Base-by-base conservation (phyloP, 345 rosid genomes). In the Sisymbrium irio region DNA sequence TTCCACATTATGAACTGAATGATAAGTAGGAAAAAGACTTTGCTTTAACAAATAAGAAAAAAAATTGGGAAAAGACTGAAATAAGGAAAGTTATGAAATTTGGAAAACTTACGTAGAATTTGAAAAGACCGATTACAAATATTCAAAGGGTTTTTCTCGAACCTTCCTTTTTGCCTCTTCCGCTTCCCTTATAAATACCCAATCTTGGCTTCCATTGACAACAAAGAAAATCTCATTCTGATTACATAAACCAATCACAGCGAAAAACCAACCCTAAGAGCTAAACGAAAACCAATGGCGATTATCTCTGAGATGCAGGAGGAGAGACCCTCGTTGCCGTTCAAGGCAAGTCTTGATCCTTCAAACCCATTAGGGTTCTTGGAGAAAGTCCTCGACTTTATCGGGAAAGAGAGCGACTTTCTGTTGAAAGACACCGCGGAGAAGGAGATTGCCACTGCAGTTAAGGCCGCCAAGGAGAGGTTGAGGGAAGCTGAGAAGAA, bases 351-450 rank as follows among this genome's bases (percentile, higher is more conserved):
- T 18, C 78, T 91, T 36, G 93, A 94, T 84, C 82, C 87, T 15
- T 67, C 81, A 63, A 79, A 81, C 68, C 96, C 98, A 28, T 40
- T 85, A 41, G 88, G 75, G 74, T 82, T 94, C 62, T 65, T 94
- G 73, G 85, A 85, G 83, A 79, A 74, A 33, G 85, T 81, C 42
- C 68, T 94, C 15, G 93, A 89, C n/a, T 91, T 94, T 62, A 13
- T 91, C 1, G 95, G 75, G 14, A 80, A 80, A 57, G 89, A 88
- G 82, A 88, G 82, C 75, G 82, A 86, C 75, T 88, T 88, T 69
- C 79, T 94, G n/a, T 67, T 27, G 64, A 81, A 78, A 60, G 89
- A 82, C 60, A 50, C 88, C 25, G 88, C 86, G 11, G 97, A 85
- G 83, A 81, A 72, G 82, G 88, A 91, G 83, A 80, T 91, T 77